Percentiles rank a stretch among this genome's conserved stretches.
These are phyloP conservation scores for Euptelea pleiosperma DNA, from an alignment of 164 flowering plant genomes.

Conservation along the genomic window DNA sequence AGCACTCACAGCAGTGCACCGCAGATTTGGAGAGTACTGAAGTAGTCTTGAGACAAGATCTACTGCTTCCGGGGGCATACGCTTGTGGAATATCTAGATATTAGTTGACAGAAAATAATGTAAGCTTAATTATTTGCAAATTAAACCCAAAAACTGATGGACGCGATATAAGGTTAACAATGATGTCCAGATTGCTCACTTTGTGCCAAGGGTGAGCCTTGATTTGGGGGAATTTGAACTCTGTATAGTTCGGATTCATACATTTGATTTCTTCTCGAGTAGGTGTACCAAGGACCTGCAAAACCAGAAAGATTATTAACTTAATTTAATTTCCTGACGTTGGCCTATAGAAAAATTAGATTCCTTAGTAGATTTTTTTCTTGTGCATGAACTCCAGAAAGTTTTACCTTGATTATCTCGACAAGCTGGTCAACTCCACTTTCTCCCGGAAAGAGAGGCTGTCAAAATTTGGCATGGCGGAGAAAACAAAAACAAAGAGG, in stretches of 20 bases:
- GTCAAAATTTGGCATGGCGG: slow-evolving; percentile 14
- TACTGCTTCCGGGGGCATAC: slow-evolving; percentile 69
- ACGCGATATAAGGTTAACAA: not conserved
- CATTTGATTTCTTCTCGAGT: slow-evolving; percentile 81
- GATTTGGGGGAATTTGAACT: slow-evolving; percentile 66
- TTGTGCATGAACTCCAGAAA: not conserved
- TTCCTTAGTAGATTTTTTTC: not conserved
- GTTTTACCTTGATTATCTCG: slow-evolving; percentile 70
- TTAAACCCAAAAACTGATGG: not conserved
- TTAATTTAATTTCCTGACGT: not conserved
- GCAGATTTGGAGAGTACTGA: slow-evolving; percentile 66
- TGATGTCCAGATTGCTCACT: slow-evolving; percentile 27
- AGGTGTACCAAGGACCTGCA: slow-evolving; percentile 68
- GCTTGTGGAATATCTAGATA: slow-evolving; percentile 59
- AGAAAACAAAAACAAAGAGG: slow-evolving; percentile 5
- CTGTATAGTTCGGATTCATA: slow-evolving; percentile 77
- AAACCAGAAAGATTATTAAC: not conserved
- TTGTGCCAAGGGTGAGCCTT: slow-evolving; percentile 80
- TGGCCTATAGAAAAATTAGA: not conserved
- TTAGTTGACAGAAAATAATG: not conserved
- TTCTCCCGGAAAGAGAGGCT: slow-evolving; percentile 78
- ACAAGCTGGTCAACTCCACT: slow-evolving; percentile 87
- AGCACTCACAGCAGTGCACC: slow-evolving; percentile 62
- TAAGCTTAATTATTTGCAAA: not conserved
- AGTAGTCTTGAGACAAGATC: slow-evolving; percentile 75